Base-by-base conservation (phyloP, 768 basidiomycete species). In the Termitomyces sp. region DNA sequence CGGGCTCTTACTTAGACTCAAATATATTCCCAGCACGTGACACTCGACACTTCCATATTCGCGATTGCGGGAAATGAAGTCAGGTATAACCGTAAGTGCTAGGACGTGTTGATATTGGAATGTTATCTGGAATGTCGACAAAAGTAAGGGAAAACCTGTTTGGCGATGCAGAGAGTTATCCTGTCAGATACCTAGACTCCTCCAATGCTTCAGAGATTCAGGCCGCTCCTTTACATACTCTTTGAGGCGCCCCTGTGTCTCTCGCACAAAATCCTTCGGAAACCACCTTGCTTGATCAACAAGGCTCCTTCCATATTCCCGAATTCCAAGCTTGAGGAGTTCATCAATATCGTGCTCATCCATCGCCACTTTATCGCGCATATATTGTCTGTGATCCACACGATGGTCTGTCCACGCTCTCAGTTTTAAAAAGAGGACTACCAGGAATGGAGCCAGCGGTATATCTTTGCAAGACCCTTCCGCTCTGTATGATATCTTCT, bases 281-380 rank as follows among this genome's bases (percentile, higher is more conserved):
- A 70, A 52, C 70, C 71, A 75, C 34, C 51, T 59, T 50, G 64
- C 63, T 19, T 46, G 39, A 27, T n/a, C 55, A 25, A 53, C 58
- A 46, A 68, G 43, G 28, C 65, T 55, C 1, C 52, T 57, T 14
- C 56, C 55, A 63, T 67, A 67, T 32, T 66, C 59, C 19, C 58
- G 49, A 23, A 67, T 66, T 1, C 73, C 73, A 23, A 79, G 64
- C 8, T 61, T 60, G 41, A 82, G 66, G 16, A 81, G 62, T 49
- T 76, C 68, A 5, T 61, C 57, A 40, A 82, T 72, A 60, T 81
- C 80, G 14, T 59, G 55, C 17, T 70, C 70, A 58, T 81, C 80
- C 9, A 70, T 58, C 27, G 65, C 61, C 57, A 72, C 68, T 64
- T 81, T 81, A 19, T 52, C 59, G 44, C 59, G 67, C 61, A 76